Percentiles rank a stretch among this genome's conserved stretches.
Evolutionary conservation across 768 basidiomycete species (phyloP).

Genomic region (Amanita polypyramis): DNA sequence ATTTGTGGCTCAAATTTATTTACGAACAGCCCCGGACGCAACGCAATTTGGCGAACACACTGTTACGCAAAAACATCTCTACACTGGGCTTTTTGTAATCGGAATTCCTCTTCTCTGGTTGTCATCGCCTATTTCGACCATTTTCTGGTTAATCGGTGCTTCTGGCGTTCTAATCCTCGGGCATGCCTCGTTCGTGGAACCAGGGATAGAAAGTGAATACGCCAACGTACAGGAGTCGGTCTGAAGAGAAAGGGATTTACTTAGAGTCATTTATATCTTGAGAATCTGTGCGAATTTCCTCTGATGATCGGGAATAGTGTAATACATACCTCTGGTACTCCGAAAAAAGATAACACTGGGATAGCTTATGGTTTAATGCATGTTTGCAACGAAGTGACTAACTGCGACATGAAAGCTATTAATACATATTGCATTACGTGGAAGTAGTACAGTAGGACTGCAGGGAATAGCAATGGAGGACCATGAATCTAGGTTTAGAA

Average conservation of each 20-base stretch:
- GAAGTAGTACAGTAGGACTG: not conserved
- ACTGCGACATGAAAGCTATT: not conserved
- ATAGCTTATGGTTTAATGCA: not conserved
- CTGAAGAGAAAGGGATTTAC: constrained; percentile 16
- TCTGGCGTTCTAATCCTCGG: constrained; percentile 75
- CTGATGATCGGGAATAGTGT: too few relatives aligned
- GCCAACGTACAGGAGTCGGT: constrained; percentile 64
- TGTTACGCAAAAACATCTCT: constrained; percentile 84
- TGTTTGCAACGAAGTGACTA: not conserved
- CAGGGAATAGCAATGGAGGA: not conserved
- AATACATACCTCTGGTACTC: too few relatives aligned
- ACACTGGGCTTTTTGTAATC: constrained; percentile 82
- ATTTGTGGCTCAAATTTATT: not conserved
- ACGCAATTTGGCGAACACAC: constrained; percentile 72
- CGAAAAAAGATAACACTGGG: too few relatives aligned
- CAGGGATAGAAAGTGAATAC: constrained; percentile 93
- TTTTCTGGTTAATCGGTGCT: constrained; percentile 94
- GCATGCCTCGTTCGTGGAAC: constrained; percentile 86
- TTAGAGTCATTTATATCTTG: not conserved
- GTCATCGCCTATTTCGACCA: constrained; percentile 64
- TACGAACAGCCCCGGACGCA: constrained; percentile 62
- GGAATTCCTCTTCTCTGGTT: constrained; percentile 83
- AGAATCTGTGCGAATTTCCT: not conserved
- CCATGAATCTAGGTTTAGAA: not conserved
- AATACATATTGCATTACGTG: not conserved